A percentile compares a stretch with the other conserved stretches of the same genome.
Evolutionary conservation across 805 yeast species (phyloP).

Genomic region (Nakazawaea holstii): DNA sequence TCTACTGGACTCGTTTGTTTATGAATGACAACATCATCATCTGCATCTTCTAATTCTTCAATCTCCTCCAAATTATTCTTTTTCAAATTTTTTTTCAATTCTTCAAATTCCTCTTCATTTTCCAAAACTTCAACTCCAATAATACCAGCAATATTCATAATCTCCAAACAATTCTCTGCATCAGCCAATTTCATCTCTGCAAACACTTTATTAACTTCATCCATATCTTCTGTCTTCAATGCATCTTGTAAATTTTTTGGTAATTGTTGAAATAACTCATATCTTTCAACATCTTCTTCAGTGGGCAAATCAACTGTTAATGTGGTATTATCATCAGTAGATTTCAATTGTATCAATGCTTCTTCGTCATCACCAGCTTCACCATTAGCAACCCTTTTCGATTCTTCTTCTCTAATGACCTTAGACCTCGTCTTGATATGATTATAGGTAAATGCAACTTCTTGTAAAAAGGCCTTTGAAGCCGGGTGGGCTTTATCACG

Average conservation of each 20-base stretch:
- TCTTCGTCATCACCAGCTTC: constrained; percentile 44
- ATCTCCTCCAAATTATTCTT: constrained; percentile 13
- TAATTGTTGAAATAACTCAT: constrained; percentile 51
- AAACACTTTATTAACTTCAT: constrained; percentile 78
- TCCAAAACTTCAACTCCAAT: constrained; percentile 74
- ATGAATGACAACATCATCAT: constrained; percentile 12
- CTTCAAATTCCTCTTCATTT: constrained; percentile 69
- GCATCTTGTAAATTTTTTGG: constrained; percentile 69
- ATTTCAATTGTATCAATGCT: constrained; percentile 80
- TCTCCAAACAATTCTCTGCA: constrained; percentile 72
- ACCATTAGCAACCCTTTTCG: constrained; percentile 24
- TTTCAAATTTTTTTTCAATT: constrained; percentile 44
- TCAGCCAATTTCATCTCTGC: constrained; percentile 66
- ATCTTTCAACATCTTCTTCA: constrained; percentile 42
- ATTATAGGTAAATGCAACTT: constrained; percentile 64
- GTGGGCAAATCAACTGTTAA: constrained; percentile 64
- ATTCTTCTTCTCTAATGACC: constrained; percentile 50
- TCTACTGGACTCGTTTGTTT: constrained; percentile 13
- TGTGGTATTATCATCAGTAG: constrained; percentile 79
- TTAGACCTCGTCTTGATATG: constrained; percentile 78
- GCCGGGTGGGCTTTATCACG: constrained; percentile 55
- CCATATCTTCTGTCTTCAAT: constrained; percentile 62
- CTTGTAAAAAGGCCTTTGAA: constrained; percentile 60
- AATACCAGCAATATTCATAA: constrained; percentile 75
- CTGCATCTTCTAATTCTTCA: constrained; percentile 17